Base-by-base conservation (phyloP, 2,329 filamentous ascomycete genomes). In the Fusarium subtropicale region DNA sequence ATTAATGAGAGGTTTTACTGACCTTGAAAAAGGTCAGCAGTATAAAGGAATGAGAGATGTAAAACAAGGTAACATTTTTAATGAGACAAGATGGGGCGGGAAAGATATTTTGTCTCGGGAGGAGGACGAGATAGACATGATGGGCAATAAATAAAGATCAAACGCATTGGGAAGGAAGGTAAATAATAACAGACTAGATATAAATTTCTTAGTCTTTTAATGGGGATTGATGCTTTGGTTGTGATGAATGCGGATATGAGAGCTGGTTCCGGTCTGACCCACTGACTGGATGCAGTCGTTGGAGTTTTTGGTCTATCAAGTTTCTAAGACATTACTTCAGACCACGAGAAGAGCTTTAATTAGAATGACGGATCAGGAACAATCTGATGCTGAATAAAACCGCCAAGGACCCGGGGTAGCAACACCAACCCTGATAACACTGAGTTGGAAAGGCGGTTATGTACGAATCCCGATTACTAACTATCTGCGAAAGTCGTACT, bases 251-350 rank as follows among this genome's bases (percentile, higher is more conserved):
- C 62, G 55, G 61, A 60, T 24, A 42, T 9, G 42, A 36, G 12
- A 46, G 61, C 62, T 65, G 62, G 18, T 65, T 65, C 31, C 62
- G 61, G 62, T 20, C 13, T 18, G 24, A 10, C 38, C 62, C 33
- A 55, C 62, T 45, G 48, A 20, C 55, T 66, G 47, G 61, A 55
- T 65, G 62, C 62, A 60, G 61, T 9, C 31, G 8, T 34, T 18
- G 12, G 22, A 31, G 42, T 56, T 20, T 47, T 20, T 4, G 38
- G 7, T 16, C 2, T 7, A 24, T 13, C 11, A 13, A 20, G n/a
- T n/a, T n/a, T n/a, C n/a, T 12, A 20, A n/a, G 18, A 38, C 10
- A 12, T 12, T 34, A 18, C 4, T n/a, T 2, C 6, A 6, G 10
- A 10, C 9, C n/a, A 6, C 20, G 13, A 12, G n/a, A 33, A 18